These are phyloP conservation scores for Iberis pinnata DNA, from an alignment of 345 rosid species.

Conservation along the genomic window DNA sequence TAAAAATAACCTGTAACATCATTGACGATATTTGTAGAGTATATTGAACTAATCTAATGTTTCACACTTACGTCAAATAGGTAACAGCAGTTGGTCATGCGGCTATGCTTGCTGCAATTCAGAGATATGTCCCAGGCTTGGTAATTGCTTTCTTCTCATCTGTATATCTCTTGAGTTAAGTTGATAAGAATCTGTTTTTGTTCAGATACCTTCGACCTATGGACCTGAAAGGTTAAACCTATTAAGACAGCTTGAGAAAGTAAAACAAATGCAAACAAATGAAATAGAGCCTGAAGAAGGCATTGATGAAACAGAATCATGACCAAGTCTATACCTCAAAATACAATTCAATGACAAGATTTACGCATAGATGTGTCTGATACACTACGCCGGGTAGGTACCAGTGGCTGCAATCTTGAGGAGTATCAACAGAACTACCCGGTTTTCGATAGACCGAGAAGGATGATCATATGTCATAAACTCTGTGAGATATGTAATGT, in stretches of 20 bases:
- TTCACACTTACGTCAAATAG: constrained; percentile 32
- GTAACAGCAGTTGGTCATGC: constrained; percentile 98
- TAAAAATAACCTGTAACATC: constrained; percentile 15
- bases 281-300: constrained; percentile 52
- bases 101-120: constrained; percentile 93
- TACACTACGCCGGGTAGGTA: no score
- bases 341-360: no score
- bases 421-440: no score
- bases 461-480: no score
- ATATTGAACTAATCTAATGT: constrained; percentile 10
- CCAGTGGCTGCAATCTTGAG: no score
- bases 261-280: constrained; percentile 55
- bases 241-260: constrained; percentile 82
- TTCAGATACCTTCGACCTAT: constrained; percentile 89
- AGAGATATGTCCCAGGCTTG: constrained; percentile 81
- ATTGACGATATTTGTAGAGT: neutral
- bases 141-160: constrained; percentile 35
- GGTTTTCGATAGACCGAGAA: no score
- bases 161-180: neutral
- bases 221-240: constrained; percentile 89
- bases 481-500: no score
- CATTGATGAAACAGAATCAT: constrained; percentile 37
- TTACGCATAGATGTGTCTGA: no score
- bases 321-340: no score
- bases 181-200: constrained; percentile 17